Conservation (phyloP, 2,329 filamentous ascomycete species). For the Cladosporium cucumerinum region DNA sequence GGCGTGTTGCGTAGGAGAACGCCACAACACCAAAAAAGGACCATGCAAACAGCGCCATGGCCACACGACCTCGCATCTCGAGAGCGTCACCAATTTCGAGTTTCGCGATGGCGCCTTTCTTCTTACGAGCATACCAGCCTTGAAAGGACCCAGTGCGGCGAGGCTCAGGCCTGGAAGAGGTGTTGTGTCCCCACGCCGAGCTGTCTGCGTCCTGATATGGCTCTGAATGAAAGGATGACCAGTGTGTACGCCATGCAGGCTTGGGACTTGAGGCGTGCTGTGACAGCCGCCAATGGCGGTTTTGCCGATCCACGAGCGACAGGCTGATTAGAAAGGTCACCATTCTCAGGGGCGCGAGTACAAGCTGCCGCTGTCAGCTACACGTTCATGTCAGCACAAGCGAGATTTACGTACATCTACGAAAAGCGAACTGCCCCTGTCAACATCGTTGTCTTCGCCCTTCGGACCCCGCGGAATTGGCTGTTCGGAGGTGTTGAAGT, state of each 20-base stretch:
- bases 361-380: conserved; percentile 26
- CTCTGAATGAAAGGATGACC: conserved; percentile 39
- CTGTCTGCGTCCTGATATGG: conserved; percentile 42
- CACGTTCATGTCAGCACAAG: conserved; percentile 6
- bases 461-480: conserved; percentile 23
- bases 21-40: conserved; percentile 24
- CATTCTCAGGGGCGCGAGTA: conserved; percentile 63
- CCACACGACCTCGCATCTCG: conserved; percentile 54
- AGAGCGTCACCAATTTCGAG: conserved; percentile 64
- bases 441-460: conserved; percentile 12
- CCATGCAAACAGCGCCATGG: conserved; percentile 48
- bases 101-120: conserved; percentile 55
- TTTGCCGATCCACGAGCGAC: conserved; percentile 58
- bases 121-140: conserved; percentile 41
- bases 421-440: conserved; percentile 19
- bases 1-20: conserved; percentile 22
- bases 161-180: background rate
- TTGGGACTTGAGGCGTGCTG: conserved; percentile 36
- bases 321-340: conserved; percentile 64
- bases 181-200: conserved; percentile 27
- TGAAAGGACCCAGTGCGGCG: conserved; percentile 5
- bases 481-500: conserved; percentile 23
- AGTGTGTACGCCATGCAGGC: conserved; percentile 34
- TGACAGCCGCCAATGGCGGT: conserved; percentile 47
- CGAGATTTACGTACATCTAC: conserved; percentile 17